phyloP scores from a whole-genome alignment of 345 rosid species.

The Rubroshorea leprosula region DNA sequence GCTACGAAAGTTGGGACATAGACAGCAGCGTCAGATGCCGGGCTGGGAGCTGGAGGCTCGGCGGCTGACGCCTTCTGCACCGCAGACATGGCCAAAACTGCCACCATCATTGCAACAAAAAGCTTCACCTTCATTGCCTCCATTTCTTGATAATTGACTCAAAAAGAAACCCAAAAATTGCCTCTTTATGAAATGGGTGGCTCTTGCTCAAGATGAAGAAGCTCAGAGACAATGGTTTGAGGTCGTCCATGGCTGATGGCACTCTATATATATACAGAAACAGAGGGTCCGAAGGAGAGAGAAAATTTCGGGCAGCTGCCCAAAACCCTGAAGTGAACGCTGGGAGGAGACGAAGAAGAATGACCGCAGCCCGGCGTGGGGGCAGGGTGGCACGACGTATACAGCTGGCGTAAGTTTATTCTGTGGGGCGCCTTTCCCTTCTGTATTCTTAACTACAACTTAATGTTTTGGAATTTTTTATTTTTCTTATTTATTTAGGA shows the following conservation, averaged over 20 bases:
- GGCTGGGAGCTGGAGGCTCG: constrained; percentile 34
- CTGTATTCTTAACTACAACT: not conserved
- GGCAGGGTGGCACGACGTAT: not conserved
- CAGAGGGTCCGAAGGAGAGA: not conserved
- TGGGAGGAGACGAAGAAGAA: not conserved
- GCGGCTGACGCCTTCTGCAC: constrained; percentile 30
- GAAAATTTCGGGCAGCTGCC: not conserved
- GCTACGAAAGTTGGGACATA: constrained; percentile 32
- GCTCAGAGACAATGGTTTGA: not conserved
- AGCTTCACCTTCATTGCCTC: constrained; percentile 31
- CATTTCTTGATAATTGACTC: not conserved
- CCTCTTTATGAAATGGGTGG: not conserved
- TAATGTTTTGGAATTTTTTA: not conserved
- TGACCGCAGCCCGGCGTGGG: not conserved
- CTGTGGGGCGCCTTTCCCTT: not conserved
- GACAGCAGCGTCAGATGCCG: constrained; percentile 27
- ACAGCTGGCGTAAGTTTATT: not conserved
- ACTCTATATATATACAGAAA: not conserved
- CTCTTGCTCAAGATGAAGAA: not conserved
- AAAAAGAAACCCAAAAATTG: not conserved
- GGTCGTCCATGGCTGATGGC: not conserved
- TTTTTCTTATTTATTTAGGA: not conserved
- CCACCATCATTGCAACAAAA: constrained; percentile 23
- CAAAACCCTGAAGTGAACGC: not conserved
- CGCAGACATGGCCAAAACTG: constrained; percentile 22